A percentile compares a stretch with the other conserved stretches of the same genome.
These are phyloP conservation scores for Suhomyces sp. DNA, from an alignment of 805 yeast species.

Conservation along the genomic window DNA sequence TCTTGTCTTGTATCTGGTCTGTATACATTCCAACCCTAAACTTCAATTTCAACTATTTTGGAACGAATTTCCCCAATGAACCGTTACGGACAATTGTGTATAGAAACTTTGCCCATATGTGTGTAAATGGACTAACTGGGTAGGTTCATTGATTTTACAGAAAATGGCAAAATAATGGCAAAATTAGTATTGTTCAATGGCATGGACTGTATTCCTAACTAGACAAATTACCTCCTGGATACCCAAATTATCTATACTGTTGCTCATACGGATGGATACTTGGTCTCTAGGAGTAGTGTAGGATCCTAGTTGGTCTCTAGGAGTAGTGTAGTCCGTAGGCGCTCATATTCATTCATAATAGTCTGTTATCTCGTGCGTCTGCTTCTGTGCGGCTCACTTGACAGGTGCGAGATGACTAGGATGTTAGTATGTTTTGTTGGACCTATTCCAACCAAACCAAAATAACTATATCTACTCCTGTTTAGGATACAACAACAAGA, in stretches of 20 bases:
- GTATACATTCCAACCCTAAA: background rate
- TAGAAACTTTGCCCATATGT: background rate
- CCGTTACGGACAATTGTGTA: no score
- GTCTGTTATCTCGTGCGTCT: background rate
- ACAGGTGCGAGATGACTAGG: background rate
- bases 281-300: background rate
- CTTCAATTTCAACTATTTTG: background rate
- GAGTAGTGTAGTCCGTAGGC: no score
- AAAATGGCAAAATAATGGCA: background rate
- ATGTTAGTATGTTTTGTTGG: background rate
- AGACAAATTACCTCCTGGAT: no score
- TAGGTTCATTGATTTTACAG: background rate
- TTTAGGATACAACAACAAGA: background rate
- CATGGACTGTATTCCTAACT: no score
- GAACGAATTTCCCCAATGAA: background rate
- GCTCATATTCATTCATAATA: no score
- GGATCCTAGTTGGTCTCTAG: no score
- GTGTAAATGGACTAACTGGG: background rate
- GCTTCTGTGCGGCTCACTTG: background rate
- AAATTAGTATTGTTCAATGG: background rate
- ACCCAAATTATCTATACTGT: no score
- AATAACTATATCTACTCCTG: background rate
- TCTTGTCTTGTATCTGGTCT: background rate
- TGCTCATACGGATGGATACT: background rate
- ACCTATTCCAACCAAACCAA: background rate